phyloP scores from a whole-genome alignment of 208 protist species.

The Crithidia mellificae region DNA sequence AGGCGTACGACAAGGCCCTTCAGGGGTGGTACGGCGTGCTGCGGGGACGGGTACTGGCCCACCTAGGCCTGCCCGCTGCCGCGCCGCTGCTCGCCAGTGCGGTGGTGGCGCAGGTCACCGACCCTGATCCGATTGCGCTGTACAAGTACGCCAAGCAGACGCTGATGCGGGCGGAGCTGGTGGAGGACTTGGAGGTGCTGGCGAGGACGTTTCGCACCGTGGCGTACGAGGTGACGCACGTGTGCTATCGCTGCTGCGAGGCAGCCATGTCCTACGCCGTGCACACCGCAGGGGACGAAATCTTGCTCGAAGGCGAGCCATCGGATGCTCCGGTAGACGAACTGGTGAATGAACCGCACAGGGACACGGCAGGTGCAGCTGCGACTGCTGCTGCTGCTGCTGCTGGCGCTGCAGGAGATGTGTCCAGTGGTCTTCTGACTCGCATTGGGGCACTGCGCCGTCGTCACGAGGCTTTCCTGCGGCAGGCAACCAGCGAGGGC shows the following conservation, averaged over 20 bases:
- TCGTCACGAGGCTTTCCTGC: conserved; percentile 42
- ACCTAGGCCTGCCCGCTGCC: conserved; percentile 44
- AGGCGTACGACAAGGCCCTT: conserved; percentile 25
- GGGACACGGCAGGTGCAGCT: too few relatives aligned
- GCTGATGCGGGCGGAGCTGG: conserved; percentile 36
- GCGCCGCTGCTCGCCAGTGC: conserved; percentile 54
- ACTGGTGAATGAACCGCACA: too few relatives aligned
- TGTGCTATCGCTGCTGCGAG: conserved; percentile 48
- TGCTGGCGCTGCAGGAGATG: not conserved
- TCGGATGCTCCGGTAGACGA: too few relatives aligned
- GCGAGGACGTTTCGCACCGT: conserved; percentile 13
- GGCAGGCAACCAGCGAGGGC: conserved; percentile 34
- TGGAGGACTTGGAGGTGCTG: conserved; percentile 41
- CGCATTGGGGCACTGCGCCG: conserved; percentile 47
- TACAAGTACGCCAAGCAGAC: conserved; percentile 37
- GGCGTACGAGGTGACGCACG: conserved; percentile 24
- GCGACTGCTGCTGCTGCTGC: not conserved
- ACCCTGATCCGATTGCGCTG: conserved; percentile 28
- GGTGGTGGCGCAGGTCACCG: conserved; percentile 57
- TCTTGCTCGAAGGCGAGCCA: too few relatives aligned
- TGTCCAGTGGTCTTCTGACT: too few relatives aligned
- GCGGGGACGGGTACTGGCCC: conserved; percentile 13
- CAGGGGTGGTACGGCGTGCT: conserved; percentile 36
- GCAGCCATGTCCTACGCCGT: conserved; percentile 23
- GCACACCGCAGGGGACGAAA: conserved; percentile 4